Evolutionary conservation across 2,329 filamentous ascomycete species (phyloP).

Genomic region (Fusarium sp.): DNA sequence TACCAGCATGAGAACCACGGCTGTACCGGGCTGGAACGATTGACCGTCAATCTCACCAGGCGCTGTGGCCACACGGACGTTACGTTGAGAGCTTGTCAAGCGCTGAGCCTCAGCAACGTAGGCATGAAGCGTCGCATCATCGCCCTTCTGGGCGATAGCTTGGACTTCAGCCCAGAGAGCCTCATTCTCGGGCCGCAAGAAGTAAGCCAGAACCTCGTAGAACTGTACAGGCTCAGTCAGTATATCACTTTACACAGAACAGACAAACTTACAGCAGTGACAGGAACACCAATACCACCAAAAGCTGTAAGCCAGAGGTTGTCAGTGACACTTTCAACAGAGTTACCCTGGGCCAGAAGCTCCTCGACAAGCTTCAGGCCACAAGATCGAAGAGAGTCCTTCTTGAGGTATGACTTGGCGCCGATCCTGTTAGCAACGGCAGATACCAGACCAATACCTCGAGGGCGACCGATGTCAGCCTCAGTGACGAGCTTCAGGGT

Average conservation of each 20-base stretch:
- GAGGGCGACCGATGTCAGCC: slow-evolving; percentile 51
- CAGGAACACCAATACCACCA: slow-evolving; percentile 58
- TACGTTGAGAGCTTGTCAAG: slow-evolving; percentile 59
- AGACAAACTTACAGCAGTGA: slow-evolving; percentile 55
- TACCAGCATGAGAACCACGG: slow-evolving; percentile 60
- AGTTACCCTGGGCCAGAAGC: slow-evolving; percentile 54
- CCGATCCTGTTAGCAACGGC: slow-evolving; percentile 50
- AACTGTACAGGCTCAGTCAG: slow-evolving; percentile 53
- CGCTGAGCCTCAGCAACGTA: slow-evolving; percentile 61
- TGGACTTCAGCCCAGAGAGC: slow-evolving; percentile 62
- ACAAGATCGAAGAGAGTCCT: slow-evolving; percentile 57
- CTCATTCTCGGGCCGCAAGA: slow-evolving; percentile 58
- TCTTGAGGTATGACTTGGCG: slow-evolving; percentile 52
- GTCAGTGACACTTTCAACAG: slow-evolving; percentile 55
- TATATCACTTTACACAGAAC: neutral
- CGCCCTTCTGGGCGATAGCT: slow-evolving; percentile 54
- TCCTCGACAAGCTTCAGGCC: slow-evolving; percentile 58
- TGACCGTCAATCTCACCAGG: slow-evolving; percentile 57
- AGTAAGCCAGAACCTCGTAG: slow-evolving; percentile 61
- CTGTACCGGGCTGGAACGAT: slow-evolving; percentile 57
- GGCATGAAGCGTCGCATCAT: slow-evolving; percentile 54
- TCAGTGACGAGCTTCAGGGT: slow-evolving; percentile 60
- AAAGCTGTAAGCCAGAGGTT: slow-evolving; percentile 59
- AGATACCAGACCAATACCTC: slow-evolving; percentile 52
- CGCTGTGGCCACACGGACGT: slow-evolving; percentile 55